Conservation (phyloP, 2,329 filamentous ascomycete species). For the Furcasterigmium furcatum region DNA sequence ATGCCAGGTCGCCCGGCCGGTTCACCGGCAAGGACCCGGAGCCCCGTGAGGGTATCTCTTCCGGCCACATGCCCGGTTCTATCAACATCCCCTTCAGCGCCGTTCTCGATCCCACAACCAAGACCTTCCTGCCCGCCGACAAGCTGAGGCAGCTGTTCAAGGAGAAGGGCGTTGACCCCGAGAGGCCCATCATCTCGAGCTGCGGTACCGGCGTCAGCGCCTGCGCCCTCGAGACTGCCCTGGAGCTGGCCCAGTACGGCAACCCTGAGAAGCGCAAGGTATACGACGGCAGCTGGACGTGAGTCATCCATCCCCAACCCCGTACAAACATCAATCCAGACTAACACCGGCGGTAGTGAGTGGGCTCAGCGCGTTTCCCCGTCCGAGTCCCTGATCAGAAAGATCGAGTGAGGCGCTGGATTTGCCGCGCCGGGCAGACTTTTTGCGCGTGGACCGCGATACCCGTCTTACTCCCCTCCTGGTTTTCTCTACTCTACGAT, state of each 20-base stretch:
- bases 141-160: constrained; percentile 75
- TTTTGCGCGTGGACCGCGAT: constrained; percentile 11
- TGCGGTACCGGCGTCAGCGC: constrained; percentile 96
- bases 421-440: too few species aligned
- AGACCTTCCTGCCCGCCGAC: constrained; percentile 70
- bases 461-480: constrained; percentile 15
- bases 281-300: constrained; percentile 99
- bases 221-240: constrained; percentile 81
- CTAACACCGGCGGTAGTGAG: constrained; percentile 43
- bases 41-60: constrained; percentile 79
- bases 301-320: too few species aligned
- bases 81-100: constrained; percentile 78
- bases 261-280: constrained; percentile 65
- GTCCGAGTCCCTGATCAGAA: constrained; percentile 60
- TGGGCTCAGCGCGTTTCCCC: constrained; percentile 65
- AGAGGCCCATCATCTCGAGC: constrained; percentile 78
- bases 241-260: constrained; percentile 75
- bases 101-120: constrained; percentile 79
- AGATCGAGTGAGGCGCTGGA: constrained; percentile 31
- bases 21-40: constrained; percentile 84
- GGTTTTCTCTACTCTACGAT: constrained; percentile 11
- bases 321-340: constrained; percentile 2
- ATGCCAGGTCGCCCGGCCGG: constrained; percentile 76
- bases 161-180: constrained; percentile 73
- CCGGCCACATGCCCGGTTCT: constrained; percentile 88